Evolutionary conservation across 2,329 filamentous ascomycete species (phyloP), one percentile per base, ranked within the genome.

Genomic region (Fusarium secorum): DNA sequence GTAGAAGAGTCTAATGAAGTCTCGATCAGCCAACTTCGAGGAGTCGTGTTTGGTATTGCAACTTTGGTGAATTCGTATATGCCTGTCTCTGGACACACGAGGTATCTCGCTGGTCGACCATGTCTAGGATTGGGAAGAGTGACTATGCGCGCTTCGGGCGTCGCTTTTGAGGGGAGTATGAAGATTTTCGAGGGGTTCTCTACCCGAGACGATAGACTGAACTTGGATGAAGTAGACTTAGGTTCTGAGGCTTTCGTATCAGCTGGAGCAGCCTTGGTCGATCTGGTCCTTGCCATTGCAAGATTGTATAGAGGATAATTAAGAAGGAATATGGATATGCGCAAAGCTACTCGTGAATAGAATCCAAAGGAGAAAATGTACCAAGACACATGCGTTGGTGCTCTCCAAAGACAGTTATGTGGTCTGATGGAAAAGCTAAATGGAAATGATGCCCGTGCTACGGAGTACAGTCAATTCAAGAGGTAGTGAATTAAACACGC

Each of bases 51-150:
- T 14, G 87, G 85, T 1, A 85, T 83, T 4, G 85, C 79, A 67
- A 91, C 83, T 72, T 82, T 86, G 38, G 85, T 91, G 76, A 92
- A 90, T 74, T 92, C 90, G 81, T 89, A 90, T 66, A 91, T 85
- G 60, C 89, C 90, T 3, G 84, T 85, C 54, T 87, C 79, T 5
- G 89, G 88, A 71, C 90, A 91, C 35, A 89, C 83, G 18, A 92
- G 82, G 76, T 90, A 92, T 73, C 89, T 85, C 11, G 86, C 83
- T 6, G 87, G 85, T 35, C 82, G 85, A 22, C 79, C 79, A 72
- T 85, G 85, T 74, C 88, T 85, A 7, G 90, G 89, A 71, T 91
- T 85, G 24, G 86, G 85, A 39, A 92, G 83, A 3, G 86, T 87
- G 55, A 90, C 81, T 58, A 92, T 86, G 58, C 85, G 86, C 26